Evolutionary conservation across 441 rosid genomes (phyloP).

Genomic region (Omphalea diandra): DNA sequence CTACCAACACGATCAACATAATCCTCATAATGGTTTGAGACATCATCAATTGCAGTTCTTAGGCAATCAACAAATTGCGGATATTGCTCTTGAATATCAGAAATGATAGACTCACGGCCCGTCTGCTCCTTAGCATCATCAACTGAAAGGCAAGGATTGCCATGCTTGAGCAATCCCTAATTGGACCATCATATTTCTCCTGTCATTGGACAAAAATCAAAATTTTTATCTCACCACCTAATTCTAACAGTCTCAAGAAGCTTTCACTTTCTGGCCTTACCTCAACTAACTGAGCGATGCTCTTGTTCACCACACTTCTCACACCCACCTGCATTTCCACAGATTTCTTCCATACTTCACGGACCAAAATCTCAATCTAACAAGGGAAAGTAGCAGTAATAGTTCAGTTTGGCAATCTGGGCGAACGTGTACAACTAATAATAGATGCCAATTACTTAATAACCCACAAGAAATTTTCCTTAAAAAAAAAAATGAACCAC

Average conservation of each 20-base stretch:
- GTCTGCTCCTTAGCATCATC: constrained; percentile 97
- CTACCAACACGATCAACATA: constrained; percentile 95
- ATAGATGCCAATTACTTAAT: too few relatives aligned
- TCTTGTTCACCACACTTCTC: constrained; percentile 96
- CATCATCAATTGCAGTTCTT: constrained; percentile 78
- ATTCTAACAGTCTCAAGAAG: constrained; percentile 75
- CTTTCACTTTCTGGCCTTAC: constrained; percentile 88
- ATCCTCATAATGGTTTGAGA: constrained; percentile 84
- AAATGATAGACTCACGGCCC: constrained; percentile 86
- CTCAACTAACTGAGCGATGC: constrained; percentile 85
- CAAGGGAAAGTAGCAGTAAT: constrained; percentile 94
- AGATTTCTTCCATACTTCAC: constrained; percentile 77
- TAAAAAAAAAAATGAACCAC: too few relatives aligned
- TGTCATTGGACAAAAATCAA: constrained; percentile 83
- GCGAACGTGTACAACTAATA: too few relatives aligned
- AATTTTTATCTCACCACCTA: constrained; percentile 89
- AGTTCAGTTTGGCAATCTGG: constrained; percentile 4
- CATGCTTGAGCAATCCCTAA: constrained; percentile 73
- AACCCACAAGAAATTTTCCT: too few relatives aligned
- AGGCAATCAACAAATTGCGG: constrained; percentile 61
- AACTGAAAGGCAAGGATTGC: constrained; percentile 92
- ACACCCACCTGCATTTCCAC: constrained; percentile 92
- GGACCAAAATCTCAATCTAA: constrained; percentile 93
- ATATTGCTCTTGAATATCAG: constrained; percentile 84
- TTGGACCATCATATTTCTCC: constrained; percentile 86